phyloP scores from a whole-genome alignment of 495 filamentous ascomycete genomes.

The Aspergillus incahuasiensis region DNA sequence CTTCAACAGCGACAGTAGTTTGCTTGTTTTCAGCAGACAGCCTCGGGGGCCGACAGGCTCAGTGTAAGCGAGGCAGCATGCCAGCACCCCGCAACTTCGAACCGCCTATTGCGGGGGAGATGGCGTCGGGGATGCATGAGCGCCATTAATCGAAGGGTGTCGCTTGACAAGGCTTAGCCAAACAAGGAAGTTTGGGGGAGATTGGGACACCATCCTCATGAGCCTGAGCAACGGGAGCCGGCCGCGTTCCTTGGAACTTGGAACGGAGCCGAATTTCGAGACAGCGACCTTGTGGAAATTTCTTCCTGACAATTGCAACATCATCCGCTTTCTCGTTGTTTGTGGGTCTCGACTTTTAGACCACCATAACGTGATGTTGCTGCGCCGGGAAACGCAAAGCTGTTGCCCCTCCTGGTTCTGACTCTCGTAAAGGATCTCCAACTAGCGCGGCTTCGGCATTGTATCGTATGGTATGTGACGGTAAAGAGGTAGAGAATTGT shows the following conservation, averaged over 20 bases:
- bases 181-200: conserved; percentile 13
- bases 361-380: conserved; percentile 1
- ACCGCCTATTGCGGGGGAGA: conserved; percentile 17
- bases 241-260: conserved; percentile 1
- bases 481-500: conserved; percentile 7
- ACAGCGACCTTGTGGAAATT: not conserved
- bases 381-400: conserved; percentile 8
- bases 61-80: conserved; percentile 8
- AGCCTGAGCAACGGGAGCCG: not conserved
- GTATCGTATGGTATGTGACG: conserved; percentile 23
- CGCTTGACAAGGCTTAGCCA: conserved; percentile 12
- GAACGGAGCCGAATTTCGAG: not conserved
- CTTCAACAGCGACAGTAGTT: not conserved
- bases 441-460: conserved; percentile 18
- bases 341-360: not conserved
- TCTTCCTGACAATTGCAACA: not conserved
- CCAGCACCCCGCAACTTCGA: conserved; percentile 10
- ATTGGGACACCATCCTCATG: not conserved
- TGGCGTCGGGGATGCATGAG: not conserved
- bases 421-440: conserved; percentile 28
- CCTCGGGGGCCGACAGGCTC: not conserved
- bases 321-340: not conserved
- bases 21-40: conserved; percentile 3
- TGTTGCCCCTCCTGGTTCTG: conserved; percentile 20
- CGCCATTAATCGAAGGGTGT: not conserved